phyloP scores from a whole-genome alignment of 306 rosid genomes.

The Ammopiptanthus mongolicus region DNA sequence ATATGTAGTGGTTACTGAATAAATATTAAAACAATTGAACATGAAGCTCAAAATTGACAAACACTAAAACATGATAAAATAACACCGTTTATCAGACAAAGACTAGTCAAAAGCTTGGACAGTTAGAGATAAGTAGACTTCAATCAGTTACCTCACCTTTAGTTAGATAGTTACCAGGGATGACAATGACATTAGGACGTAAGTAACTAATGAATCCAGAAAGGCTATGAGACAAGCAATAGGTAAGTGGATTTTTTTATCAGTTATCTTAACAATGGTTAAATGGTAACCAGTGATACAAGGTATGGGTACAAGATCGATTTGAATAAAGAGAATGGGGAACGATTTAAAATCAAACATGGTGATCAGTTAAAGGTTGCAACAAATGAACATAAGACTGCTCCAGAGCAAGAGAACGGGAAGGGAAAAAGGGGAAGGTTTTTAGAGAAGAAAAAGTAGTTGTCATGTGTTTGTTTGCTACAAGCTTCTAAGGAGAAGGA shows the following conservation, averaged over 20 bases:
- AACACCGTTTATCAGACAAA: neutral
- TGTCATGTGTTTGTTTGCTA: neutral
- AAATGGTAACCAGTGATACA: neutral
- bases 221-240: neutral
- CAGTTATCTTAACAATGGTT: neutral
- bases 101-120: neutral
- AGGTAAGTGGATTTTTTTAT: neutral
- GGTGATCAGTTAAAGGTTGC: neutral
- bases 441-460: neutral
- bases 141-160: neutral
- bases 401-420: neutral
- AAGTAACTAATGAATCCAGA: neutral
- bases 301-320: neutral
- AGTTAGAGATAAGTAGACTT: neutral
- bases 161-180: neutral
- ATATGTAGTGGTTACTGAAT: neutral
- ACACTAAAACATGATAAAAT: conserved; percentile 2
- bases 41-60: neutral
- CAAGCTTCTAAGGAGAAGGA: neutral
- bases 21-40: neutral
- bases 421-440: neutral
- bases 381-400: neutral
- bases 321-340: neutral
- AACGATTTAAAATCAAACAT: neutral
- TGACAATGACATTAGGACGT: neutral